phyloP scores from a whole-genome alignment of 495 filamentous ascomycete species.

The Podospora conica region DNA sequence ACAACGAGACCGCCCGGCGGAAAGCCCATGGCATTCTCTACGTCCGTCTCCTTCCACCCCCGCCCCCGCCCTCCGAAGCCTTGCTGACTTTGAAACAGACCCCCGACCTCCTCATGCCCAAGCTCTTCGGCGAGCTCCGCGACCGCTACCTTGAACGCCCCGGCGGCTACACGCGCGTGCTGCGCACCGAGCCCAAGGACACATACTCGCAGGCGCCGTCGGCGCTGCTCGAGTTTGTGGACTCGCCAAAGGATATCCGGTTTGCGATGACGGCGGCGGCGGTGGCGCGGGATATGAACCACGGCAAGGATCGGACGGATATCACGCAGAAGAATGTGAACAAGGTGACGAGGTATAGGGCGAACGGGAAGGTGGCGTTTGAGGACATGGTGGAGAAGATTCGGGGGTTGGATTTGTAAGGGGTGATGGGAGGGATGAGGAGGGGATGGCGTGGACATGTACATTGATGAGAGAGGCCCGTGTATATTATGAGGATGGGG shows the following conservation, averaged over 20 bases:
- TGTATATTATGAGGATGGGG: slow-evolving; percentile 7
- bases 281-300: slow-evolving; percentile 54
- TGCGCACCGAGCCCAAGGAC: slow-evolving; percentile 77
- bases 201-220: slow-evolving; percentile 72
- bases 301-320: slow-evolving; percentile 51
- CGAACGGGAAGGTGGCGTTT: slow-evolving; percentile 58
- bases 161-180: slow-evolving; percentile 90
- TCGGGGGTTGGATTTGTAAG: slow-evolving; percentile 23
- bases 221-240: slow-evolving; percentile 93
- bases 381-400: slow-evolving; percentile 66
- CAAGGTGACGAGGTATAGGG: slow-evolving; percentile 79
- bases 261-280: slow-evolving; percentile 86
- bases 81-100: slow-evolving; percentile 23
- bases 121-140: slow-evolving; percentile 78
- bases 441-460: slow-evolving; percentile 1
- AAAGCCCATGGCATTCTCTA: slow-evolving; percentile 71
- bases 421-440: not conserved
- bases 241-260: slow-evolving; percentile 90
- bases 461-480: not conserved
- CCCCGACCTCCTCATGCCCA: slow-evolving; percentile 66
- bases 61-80: not conserved
- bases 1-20: slow-evolving; percentile 66
- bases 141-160: slow-evolving; percentile 73
- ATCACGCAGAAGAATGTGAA: slow-evolving; percentile 69
- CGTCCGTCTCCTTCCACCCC: slow-evolving; percentile 47